Evolutionary conservation across 306 rosid genomes (phyloP).

Genomic region (Cicer judaicum): DNA sequence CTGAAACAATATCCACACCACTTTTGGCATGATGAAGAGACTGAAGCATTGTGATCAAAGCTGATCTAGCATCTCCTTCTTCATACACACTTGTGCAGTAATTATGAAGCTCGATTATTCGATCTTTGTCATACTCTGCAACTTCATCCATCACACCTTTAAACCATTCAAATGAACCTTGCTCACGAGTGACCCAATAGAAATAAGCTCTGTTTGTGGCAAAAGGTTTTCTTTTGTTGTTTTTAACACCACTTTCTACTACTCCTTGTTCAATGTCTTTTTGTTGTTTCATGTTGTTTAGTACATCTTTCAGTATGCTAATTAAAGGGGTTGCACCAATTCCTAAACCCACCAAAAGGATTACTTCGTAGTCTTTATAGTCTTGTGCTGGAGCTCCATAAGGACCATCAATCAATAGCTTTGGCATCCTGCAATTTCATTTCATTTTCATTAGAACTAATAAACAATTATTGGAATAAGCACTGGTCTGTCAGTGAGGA

Average conservation of each 20-base stretch:
- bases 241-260: constrained; percentile 45
- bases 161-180: constrained; percentile 93
- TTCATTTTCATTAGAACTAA: neutral
- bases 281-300: constrained; percentile 74
- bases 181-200: constrained; percentile 94
- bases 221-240: constrained; percentile 61
- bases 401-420: constrained; percentile 76
- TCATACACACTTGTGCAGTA: constrained; percentile 89
- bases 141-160: constrained; percentile 87
- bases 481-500: too few relatives aligned
- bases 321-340: constrained; percentile 88
- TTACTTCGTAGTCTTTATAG: constrained; percentile 81
- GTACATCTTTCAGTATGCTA: constrained; percentile 82
- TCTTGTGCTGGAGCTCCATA: constrained; percentile 97
- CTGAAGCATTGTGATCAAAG: constrained; percentile 88
- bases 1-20: constrained; percentile 81
- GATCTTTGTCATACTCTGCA: constrained; percentile 68
- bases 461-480: neutral
- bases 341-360: constrained; percentile 86
- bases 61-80: constrained; percentile 92
- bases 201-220: constrained; percentile 81
- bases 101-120: constrained; percentile 77
- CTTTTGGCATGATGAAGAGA: constrained; percentile 78
- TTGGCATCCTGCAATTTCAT: constrained; percentile 70
- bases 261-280: constrained; percentile 62